These are phyloP conservation scores for Trametes sp. DNA, from an alignment of 1,284 basidiomycete species.

Conservation along the genomic window DNA sequence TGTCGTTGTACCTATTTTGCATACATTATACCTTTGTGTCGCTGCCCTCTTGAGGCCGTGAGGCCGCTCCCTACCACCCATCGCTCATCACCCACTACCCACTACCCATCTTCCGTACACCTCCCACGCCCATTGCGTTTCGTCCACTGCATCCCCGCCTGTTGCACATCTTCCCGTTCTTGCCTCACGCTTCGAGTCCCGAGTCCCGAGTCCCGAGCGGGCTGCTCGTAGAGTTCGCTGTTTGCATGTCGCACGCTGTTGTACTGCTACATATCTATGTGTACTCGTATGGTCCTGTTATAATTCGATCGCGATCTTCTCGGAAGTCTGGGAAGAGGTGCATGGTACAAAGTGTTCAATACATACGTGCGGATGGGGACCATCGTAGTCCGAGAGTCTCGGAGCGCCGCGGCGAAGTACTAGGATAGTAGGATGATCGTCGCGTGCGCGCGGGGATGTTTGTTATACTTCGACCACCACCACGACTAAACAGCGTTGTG, in stretches of 20 bases:
- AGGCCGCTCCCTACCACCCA: too few relatives aligned
- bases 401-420: too few relatives aligned
- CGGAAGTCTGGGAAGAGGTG: too few relatives aligned
- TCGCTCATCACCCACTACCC: background rate
- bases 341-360: too few relatives aligned
- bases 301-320: background rate
- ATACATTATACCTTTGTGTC: background rate
- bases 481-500: background rate
- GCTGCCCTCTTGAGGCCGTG: background rate
- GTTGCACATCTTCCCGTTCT: background rate
- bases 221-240: background rate
- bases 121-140: too few relatives aligned
- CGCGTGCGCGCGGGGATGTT: too few relatives aligned
- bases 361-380: too few relatives aligned
- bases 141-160: too few relatives aligned
- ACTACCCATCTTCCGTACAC: background rate
- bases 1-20: background rate
- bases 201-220: background rate
- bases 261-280: slow-evolving; percentile 5
- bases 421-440: too few relatives aligned
- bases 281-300: background rate
- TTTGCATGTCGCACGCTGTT: background rate
- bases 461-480: background rate
- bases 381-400: too few relatives aligned
- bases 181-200: too few relatives aligned